phyloP scores from a whole-genome alignment of 257 asterid species.

The Anisodus tanguticus region DNA sequence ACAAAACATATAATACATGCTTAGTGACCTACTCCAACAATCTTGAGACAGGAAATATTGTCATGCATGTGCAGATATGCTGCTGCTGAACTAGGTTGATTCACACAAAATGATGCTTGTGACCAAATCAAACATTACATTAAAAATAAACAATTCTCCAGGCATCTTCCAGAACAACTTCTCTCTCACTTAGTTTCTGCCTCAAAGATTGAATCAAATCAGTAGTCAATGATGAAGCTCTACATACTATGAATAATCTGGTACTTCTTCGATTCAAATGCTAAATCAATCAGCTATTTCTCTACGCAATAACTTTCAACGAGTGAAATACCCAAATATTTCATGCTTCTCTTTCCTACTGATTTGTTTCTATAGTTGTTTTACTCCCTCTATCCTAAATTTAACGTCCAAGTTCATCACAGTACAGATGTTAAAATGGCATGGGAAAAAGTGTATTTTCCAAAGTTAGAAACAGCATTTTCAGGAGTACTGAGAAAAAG shows the following conservation, averaged over 20 bases:
- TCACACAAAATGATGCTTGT: no score
- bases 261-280: slow-evolving; percentile 2
- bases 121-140: no score
- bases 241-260: not conserved
- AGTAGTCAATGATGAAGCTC: slow-evolving; percentile 12
- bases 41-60: not conserved
- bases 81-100: no score
- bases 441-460: not conserved
- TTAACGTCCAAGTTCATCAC: not conserved
- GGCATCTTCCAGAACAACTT: no score
- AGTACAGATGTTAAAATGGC: not conserved
- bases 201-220: not conserved
- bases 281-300: slow-evolving; percentile 15
- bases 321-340: not conserved
- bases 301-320: not conserved
- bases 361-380: not conserved
- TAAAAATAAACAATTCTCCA: no score
- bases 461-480: not conserved
- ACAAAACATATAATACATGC: not conserved
- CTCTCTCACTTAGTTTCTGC: not conserved
- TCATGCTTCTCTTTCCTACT: slow-evolving; percentile 10
- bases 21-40: not conserved
- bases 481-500: not conserved
- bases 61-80: no score
- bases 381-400: slow-evolving; percentile 16